A percentile compares a stretch with the other conserved stretches of the same genome.
Conservation (phyloP, 306 rosid genomes). For the Quercus glauca region DNA sequence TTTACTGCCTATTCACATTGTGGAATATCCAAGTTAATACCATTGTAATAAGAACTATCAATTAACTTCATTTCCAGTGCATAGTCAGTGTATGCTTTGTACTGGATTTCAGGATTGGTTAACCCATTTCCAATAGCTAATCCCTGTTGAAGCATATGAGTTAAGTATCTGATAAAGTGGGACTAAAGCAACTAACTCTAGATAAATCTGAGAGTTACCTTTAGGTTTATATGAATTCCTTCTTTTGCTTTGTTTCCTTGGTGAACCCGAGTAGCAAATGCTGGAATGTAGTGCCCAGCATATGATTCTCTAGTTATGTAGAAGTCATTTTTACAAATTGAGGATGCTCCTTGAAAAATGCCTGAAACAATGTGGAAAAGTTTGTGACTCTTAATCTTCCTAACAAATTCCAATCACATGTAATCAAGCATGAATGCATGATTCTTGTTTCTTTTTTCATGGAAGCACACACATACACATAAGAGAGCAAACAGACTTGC, state of each 20-base stretch:
- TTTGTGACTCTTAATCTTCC: background rate
- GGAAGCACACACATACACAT: background rate
- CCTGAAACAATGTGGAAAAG: conserved; percentile 39
- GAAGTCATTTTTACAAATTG: conserved; percentile 65
- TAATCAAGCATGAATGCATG: background rate
- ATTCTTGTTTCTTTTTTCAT: background rate
- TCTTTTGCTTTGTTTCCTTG: conserved; percentile 79
- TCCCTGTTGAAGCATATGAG: conserved; percentile 50
- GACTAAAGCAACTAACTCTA: conserved; percentile 1
- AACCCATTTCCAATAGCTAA: conserved; percentile 88
- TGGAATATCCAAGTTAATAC: conserved; percentile 50
- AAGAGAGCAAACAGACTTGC: conserved; percentile 48
- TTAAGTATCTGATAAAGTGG: background rate
- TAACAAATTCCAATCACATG: background rate
- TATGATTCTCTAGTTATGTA: conserved; percentile 94
- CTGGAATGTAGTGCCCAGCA: conserved; percentile 97
- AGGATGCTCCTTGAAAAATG: conserved; percentile 70
- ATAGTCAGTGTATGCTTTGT: conserved; percentile 72
- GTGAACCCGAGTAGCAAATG: conserved; percentile 80
- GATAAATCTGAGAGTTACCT: conserved; percentile 34
- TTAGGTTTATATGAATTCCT: conserved; percentile 74
- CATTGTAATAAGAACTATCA: conserved; percentile 35
- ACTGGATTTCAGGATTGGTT: conserved; percentile 83
- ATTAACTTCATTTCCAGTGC: conserved; percentile 62
- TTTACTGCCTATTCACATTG: conserved; percentile 49